phyloP scores from a whole-genome alignment of 768 basidiomycete species.

The Pleurotus tuoliensis region DNA sequence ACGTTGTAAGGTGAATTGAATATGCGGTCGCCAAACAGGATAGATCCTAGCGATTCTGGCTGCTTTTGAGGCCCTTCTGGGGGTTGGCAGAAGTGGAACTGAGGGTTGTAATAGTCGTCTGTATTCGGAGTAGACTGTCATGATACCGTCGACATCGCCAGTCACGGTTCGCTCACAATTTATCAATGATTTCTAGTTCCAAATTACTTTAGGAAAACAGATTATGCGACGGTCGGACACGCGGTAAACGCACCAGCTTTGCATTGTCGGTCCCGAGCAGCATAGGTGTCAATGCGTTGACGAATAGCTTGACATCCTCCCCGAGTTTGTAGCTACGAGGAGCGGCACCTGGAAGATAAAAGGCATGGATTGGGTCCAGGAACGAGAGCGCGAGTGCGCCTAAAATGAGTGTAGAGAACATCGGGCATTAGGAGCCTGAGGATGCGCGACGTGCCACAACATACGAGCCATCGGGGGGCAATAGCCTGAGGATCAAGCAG shows the following conservation, averaged over 20 bases:
- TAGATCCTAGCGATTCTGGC: slow-evolving; percentile 86
- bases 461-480: not conserved
- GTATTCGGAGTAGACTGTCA: not conserved
- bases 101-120: slow-evolving; percentile 91
- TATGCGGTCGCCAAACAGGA: slow-evolving; percentile 95
- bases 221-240: too few relatives aligned
- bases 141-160: not conserved
- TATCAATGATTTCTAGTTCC: slow-evolving; percentile 77
- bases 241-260: slow-evolving; percentile 59
- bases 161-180: slow-evolving; percentile 56
- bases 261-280: slow-evolving; percentile 60
- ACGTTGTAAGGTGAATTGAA: slow-evolving; percentile 89
- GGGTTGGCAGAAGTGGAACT: slow-evolving; percentile 85
- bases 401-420: not conserved
- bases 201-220: not conserved
- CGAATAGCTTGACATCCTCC: slow-evolving; percentile 74
- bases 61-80: slow-evolving; percentile 65
- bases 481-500: not conserved
- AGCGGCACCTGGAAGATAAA: slow-evolving; percentile 91
- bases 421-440: not conserved
- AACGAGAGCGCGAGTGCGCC: slow-evolving; percentile 17
- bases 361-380: slow-evolving; percentile 43
- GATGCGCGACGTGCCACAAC: not conserved
- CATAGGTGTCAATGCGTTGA: slow-evolving; percentile 90
- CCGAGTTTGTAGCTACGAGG: slow-evolving; percentile 76